phyloP scores from a whole-genome alignment of 2,329 filamentous ascomycete genomes.

The Clarireedia hainanense region DNA sequence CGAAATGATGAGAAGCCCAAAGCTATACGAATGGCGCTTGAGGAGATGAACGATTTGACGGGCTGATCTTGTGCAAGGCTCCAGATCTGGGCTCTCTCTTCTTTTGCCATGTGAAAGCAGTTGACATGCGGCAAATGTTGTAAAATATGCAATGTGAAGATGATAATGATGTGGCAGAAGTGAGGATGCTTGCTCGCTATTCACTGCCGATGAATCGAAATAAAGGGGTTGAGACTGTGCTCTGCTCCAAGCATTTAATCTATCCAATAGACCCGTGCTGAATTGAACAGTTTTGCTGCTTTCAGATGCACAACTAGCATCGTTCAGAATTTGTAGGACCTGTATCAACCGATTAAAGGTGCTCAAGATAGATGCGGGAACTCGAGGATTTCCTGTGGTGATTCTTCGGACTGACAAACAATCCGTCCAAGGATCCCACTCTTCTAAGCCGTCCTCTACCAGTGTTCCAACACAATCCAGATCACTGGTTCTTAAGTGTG shows the following conservation, averaged over 20 bases:
- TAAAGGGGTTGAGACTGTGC: constrained; percentile 20
- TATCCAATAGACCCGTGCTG: constrained; percentile 19
- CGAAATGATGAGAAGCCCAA: constrained; percentile 32
- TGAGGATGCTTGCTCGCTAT: constrained; percentile 15
- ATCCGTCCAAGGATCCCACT: constrained; percentile 66
- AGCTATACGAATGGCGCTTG: constrained; percentile 33
- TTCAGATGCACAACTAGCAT: constrained; percentile 18
- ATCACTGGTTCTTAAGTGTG: constrained; percentile 42
- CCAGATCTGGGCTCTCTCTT: constrained; percentile 19
- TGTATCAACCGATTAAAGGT: constrained; percentile 29
- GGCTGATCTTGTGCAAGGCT: constrained; percentile 30
- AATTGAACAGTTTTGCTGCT: constrained; percentile 13
- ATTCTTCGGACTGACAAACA: constrained; percentile 33
- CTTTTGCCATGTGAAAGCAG: constrained; percentile 17
- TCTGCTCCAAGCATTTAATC: constrained; percentile 22
- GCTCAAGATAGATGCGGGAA: constrained; percentile 29
- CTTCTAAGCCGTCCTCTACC: constrained; percentile 60
- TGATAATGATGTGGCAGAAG: constrained; percentile 28
- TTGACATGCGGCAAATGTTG: constrained; percentile 22
- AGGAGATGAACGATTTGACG: constrained; percentile 31
- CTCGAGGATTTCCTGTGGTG: constrained; percentile 17
- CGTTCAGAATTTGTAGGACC: constrained; percentile 26
- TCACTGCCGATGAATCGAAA: constrained; percentile 17
- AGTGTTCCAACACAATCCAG: constrained; percentile 40
- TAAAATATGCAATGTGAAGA: constrained; percentile 25